Evolutionary conservation across 257 asterid genomes (phyloP).

Genomic region (Mentha longifolia): DNA sequence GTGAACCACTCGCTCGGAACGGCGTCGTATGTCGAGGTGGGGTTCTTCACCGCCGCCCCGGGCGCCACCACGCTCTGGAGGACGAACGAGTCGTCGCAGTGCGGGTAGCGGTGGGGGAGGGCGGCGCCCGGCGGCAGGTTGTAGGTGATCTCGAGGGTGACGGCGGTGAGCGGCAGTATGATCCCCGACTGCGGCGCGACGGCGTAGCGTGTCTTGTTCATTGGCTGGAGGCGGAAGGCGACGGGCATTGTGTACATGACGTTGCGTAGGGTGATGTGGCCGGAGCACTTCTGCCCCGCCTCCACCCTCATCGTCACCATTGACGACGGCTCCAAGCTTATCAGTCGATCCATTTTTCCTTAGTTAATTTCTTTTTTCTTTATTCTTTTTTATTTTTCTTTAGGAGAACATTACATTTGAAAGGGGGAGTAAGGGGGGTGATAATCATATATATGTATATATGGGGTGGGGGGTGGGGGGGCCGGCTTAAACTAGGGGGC

Average conservation of each 20-base stretch:
- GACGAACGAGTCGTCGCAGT: constrained; percentile 58
- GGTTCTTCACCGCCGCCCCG: constrained; percentile 58
- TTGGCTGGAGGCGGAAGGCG: constrained; percentile 69
- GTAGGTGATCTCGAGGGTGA: constrained; percentile 61
- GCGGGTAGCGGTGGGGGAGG: constrained; percentile 59
- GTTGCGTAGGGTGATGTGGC: constrained; percentile 57
- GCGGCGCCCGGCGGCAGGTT: constrained; percentile 42
- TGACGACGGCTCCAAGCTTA: constrained; percentile 72
- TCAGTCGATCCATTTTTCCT: constrained; percentile 64
- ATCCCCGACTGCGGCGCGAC: constrained; percentile 72
- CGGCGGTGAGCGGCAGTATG: constrained; percentile 58
- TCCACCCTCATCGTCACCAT: constrained; percentile 63
- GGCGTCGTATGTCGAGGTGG: constrained; percentile 42
- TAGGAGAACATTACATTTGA: background rate
- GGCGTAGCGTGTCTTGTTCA: constrained; percentile 51
- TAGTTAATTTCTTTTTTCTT: background rate
- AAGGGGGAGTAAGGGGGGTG: constrained; percentile 7
- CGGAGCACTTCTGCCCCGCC: constrained; percentile 57
- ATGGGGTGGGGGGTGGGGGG: constrained; percentile 12
- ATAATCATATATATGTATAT: constrained; percentile 15
- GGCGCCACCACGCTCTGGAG: constrained; percentile 83
- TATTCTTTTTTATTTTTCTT: background rate
- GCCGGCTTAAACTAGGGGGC: constrained; percentile 61
- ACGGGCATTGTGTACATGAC: constrained; percentile 94
- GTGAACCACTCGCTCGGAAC: constrained; percentile 83